phyloP scores from a whole-genome alignment of 2,329 filamentous ascomycete genomes.

The Fusarium haematococcum region DNA sequence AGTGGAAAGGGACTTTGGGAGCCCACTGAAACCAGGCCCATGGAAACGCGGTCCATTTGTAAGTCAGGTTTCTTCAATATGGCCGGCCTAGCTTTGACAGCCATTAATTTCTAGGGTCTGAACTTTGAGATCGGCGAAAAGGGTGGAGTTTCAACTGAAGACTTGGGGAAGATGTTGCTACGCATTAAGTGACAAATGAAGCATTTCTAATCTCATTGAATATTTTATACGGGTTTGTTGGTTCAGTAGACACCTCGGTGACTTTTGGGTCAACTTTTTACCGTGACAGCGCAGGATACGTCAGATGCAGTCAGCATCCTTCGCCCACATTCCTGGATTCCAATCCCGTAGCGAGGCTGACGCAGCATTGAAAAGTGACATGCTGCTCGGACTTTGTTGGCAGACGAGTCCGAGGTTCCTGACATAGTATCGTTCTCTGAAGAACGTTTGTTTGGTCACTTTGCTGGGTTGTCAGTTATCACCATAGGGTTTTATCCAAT shows the following conservation, averaged over 20 bases:
- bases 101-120: slow-evolving; percentile 21
- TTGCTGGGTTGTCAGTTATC: background rate
- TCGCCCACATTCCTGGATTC: background rate
- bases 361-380: background rate
- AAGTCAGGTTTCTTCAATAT: slow-evolving; percentile 19
- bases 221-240: background rate
- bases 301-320: background rate
- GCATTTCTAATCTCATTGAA: background rate
- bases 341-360: background rate
- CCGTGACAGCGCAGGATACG: background rate
- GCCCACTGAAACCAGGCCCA: background rate
- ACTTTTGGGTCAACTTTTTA: background rate
- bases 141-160: slow-evolving; percentile 7
- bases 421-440: background rate
- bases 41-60: slow-evolving; percentile 31
- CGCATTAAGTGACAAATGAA: slow-evolving; percentile 10
- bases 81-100: background rate
- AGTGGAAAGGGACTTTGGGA: slow-evolving; percentile 13
- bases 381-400: background rate
- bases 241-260: background rate
- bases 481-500: background rate
- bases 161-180: slow-evolving; percentile 3
- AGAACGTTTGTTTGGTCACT: background rate
- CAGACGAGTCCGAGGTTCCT: background rate
- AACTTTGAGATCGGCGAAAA: slow-evolving; percentile 30